phyloP scores from a whole-genome alignment of 192 early-diverging fungal species.

The Backusella tuberculispora region DNA sequence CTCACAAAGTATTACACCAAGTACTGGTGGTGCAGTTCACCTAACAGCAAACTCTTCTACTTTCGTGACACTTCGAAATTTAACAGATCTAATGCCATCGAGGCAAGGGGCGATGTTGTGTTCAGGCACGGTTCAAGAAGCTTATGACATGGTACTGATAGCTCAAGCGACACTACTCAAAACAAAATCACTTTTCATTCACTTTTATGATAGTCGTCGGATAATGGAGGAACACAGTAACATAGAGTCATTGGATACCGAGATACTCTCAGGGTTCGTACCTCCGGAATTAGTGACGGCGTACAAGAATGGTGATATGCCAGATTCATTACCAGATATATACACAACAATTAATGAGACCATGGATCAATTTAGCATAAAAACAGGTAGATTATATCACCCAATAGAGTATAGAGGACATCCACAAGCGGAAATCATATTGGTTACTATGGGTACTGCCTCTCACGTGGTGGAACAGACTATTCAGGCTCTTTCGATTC shows the following conservation, averaged over 20 bases:
- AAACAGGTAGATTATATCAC: slow-evolving; percentile 60
- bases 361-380: slow-evolving; percentile 53
- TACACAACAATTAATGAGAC: slow-evolving; percentile 48
- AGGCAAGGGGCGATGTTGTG: slow-evolving; percentile 1
- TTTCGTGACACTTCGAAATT: not conserved
- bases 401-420: slow-evolving; percentile 70
- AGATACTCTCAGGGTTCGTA: not conserved
- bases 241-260: not conserved
- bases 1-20: not conserved
- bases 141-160: not conserved
- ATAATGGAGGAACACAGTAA: not conserved
- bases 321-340: slow-evolving; percentile 13
- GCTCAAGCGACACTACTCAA: not conserved
- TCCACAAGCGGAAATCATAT: slow-evolving; percentile 64
- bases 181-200: not conserved
- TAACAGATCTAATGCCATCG: not conserved
- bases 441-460: slow-evolving; percentile 75
- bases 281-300: slow-evolving; percentile 15
- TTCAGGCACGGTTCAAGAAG: not conserved
- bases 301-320: not conserved
- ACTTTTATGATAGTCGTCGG: not conserved
- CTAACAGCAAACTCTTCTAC: not conserved
- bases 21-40: not conserved
- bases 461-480: slow-evolving; percentile 50
- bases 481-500: slow-evolving; percentile 27